Evolutionary conservation across 2,329 filamentous ascomycete species (phyloP).

Genomic region (Beauveria sp.): DNA sequence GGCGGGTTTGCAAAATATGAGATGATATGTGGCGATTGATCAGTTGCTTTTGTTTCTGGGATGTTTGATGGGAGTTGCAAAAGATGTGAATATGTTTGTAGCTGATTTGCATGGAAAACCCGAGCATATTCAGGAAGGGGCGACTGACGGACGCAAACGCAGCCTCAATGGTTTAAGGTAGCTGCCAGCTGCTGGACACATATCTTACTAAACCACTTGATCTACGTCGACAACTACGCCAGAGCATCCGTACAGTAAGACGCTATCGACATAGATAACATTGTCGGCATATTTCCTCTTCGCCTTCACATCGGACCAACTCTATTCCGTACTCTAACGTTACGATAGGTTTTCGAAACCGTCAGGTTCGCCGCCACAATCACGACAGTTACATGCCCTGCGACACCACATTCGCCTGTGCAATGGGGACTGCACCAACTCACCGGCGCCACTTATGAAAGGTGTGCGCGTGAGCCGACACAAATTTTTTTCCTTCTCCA

Average conservation of each 20-base stretch:
- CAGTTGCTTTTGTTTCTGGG: neutral
- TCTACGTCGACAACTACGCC: neutral
- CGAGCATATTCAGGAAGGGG: neutral
- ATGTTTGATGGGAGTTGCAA: neutral
- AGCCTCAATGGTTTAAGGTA: neutral
- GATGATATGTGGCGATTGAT: neutral
- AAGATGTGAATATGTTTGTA: neutral
- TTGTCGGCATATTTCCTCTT: neutral
- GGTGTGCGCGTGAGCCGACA: constrained; percentile 7
- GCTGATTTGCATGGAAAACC: neutral
- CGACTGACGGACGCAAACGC: constrained; percentile 1
- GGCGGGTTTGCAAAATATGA: neutral
- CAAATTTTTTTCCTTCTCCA: neutral
- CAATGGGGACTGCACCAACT: neutral
- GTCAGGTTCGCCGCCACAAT: neutral
- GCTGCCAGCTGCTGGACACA: neutral
- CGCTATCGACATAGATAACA: neutral
- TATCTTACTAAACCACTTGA: neutral
- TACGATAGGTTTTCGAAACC: neutral
- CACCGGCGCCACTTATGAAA: constrained; percentile 1
- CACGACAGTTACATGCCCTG: neutral
- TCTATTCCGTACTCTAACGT: neutral
- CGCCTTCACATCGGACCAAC: neutral
- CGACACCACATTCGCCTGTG: neutral
- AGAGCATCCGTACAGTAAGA: neutral